These are phyloP conservation scores for Truncatella angustata DNA, from an alignment of 2,329 filamentous ascomycete species.

Conservation along the genomic window DNA sequence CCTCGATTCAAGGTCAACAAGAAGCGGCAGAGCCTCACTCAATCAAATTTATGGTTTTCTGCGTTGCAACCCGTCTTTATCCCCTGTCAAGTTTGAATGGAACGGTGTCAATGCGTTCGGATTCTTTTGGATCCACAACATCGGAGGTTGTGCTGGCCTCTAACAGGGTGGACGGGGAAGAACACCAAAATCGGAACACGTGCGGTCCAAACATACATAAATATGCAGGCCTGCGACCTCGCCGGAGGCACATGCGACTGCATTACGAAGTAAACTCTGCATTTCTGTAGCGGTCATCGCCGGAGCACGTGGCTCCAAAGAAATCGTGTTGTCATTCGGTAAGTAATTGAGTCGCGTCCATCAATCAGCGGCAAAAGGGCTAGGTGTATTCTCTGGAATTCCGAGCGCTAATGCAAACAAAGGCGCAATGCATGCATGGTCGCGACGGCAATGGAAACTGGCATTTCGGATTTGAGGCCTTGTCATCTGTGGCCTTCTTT, in stretches of 20 bases:
- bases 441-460: too few species aligned
- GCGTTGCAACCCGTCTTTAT: neutral
- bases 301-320: neutral
- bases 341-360: neutral
- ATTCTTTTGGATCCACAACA: neutral
- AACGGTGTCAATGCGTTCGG: slow-evolving; percentile 1
- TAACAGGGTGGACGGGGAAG: neutral
- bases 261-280: neutral
- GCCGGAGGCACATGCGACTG: neutral
- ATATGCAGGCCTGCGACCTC: neutral
- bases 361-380: too few species aligned
- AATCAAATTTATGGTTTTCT: too few species aligned
- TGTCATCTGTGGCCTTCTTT: too few species aligned
- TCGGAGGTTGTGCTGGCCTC: neutral
- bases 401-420: too few species aligned
- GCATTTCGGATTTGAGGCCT: too few species aligned
- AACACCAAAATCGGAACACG: neutral
- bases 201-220: neutral
- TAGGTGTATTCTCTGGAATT: too few species aligned
- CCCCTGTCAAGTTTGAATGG: neutral
- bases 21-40: neutral
- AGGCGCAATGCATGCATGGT: too few species aligned
- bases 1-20: neutral
- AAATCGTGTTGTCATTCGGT: neutral
- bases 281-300: neutral